A percentile compares a stretch with the other conserved stretches of the same genome.
phyloP scores from a whole-genome alignment of 768 basidiomycete genomes.

The Ramaria rubella region DNA sequence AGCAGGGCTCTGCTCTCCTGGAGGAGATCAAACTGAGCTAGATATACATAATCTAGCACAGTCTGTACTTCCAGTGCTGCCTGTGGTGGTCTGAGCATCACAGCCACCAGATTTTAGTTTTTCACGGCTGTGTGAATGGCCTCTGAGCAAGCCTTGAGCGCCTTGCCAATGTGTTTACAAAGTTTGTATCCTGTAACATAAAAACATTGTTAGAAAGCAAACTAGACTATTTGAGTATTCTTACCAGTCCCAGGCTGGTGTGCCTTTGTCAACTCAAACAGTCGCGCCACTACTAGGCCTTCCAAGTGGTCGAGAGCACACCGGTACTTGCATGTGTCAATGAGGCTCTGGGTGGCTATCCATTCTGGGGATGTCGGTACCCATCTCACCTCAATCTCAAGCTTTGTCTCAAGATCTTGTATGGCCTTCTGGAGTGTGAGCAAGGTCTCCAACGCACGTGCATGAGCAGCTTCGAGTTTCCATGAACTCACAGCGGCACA shows the following conservation, averaged over 20 bases:
- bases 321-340: conserved; percentile 12
- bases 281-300: conserved; percentile 14
- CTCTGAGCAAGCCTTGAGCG: conserved; percentile 21
- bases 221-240: not conserved
- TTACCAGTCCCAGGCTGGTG: conserved; percentile 16
- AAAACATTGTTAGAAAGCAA: not conserved
- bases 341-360: not conserved
- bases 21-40: conserved; percentile 28
- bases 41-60: conserved; percentile 22
- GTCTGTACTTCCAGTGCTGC: conserved; percentile 20
- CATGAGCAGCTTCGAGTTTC: not conserved
- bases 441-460: not conserved
- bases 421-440: not conserved
- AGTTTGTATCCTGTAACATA: not conserved
- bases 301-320: conserved; percentile 18
- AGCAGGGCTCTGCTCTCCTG: conserved; percentile 20
- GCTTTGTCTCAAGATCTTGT: not conserved
- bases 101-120: conserved; percentile 25
- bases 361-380: not conserved
- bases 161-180: conserved; percentile 27
- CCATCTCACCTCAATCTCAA: not conserved
- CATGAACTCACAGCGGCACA: not conserved
- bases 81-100: conserved; percentile 17
- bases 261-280: conserved; percentile 18
- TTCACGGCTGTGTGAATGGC: conserved; percentile 23